Percentiles rank a stretch among this genome's conserved stretches.
Conservation (phyloP, 495 filamentous ascomycete species). For the Aspergillus baeticus region DNA sequence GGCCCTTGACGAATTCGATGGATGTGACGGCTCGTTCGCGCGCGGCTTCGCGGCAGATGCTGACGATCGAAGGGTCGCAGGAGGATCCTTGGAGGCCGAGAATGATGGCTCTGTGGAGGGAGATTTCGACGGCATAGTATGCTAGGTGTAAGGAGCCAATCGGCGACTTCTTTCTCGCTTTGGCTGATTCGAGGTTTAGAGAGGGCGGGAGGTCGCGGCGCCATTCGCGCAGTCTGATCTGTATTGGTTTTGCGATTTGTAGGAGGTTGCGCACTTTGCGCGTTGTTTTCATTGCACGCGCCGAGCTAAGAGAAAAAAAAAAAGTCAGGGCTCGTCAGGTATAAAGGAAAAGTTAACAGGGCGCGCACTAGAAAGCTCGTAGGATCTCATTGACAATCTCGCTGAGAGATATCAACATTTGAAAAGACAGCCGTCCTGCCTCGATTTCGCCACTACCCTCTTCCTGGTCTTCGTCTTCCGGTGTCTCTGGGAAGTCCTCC, state of each 20-base stretch:
- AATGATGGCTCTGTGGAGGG: slow-evolving; percentile 4
- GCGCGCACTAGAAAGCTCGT: slow-evolving; percentile 1
- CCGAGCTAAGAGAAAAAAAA: neutral
- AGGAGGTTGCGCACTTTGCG: neutral
- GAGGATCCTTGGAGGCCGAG: slow-evolving; percentile 1
- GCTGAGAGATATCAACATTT: slow-evolving; percentile 4
- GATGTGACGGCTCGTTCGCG: slow-evolving; percentile 2
- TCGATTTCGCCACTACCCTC: slow-evolving; percentile 4
- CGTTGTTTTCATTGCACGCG: neutral
- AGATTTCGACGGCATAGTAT: slow-evolving; percentile 2
- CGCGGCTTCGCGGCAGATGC: slow-evolving; percentile 2
- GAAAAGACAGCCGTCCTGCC: slow-evolving; percentile 2
- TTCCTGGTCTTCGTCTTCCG: slow-evolving; percentile 4
- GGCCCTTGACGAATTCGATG: slow-evolving; percentile 5
- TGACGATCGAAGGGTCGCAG: neutral
- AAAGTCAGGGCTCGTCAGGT: neutral
- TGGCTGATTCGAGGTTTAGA: neutral
- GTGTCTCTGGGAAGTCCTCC: slow-evolving; percentile 5
- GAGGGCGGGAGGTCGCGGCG: slow-evolving; percentile 1
- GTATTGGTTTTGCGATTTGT: slow-evolving; percentile 5
- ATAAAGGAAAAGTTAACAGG: neutral
- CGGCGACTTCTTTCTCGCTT: slow-evolving; percentile 2
- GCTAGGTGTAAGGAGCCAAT: slow-evolving; percentile 3
- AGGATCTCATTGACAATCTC: slow-evolving; percentile 8
- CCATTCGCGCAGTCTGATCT: slow-evolving; percentile 4